Evolutionary conservation across 73 alveolate species (phyloP).

Genomic region (Paramecium caudatum): DNA sequence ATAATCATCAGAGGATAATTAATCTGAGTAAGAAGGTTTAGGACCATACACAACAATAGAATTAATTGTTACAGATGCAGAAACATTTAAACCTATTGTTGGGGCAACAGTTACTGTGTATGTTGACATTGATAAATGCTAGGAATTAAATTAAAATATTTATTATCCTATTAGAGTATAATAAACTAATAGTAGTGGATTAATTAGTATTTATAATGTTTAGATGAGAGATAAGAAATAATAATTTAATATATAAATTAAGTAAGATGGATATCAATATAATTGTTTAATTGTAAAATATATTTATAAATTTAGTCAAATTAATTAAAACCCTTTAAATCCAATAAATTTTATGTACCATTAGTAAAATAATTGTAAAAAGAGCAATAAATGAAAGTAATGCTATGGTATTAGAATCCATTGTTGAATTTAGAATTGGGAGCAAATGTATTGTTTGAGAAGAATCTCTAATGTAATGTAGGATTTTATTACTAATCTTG

Average conservation of each 20-base stretch:
- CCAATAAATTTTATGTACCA: neutral
- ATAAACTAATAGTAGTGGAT: conserved; percentile 8
- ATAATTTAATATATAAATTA: neutral
- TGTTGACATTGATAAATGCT: conserved; percentile 1
- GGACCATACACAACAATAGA: neutral
- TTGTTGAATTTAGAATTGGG: conserved; percentile 27
- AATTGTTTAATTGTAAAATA: conserved; percentile 13
- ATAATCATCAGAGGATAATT: neutral
- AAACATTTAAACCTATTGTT: conserved; percentile 3
- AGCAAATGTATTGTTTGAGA: neutral
- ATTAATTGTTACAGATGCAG: conserved; percentile 11
- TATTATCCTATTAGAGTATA: conserved; percentile 26
- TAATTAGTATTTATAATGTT: conserved; percentile 4
- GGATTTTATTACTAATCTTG: conserved; percentile 15
- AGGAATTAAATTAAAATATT: conserved; percentile 1
- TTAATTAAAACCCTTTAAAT: conserved; percentile 13
- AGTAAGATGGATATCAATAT: conserved; percentile 30
- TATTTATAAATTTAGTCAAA: conserved; percentile 12
- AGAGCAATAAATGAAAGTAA: neutral
- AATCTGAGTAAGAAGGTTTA: conserved; percentile 1
- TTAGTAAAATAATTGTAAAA: neutral
- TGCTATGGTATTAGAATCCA: conserved; percentile 60
- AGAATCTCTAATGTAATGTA: conserved; percentile 15
- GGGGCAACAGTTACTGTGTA: conserved; percentile 3
- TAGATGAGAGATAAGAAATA: conserved; percentile 25